Conservation (phyloP, 257 asterid genomes). For the Mitragyna speciosa region DNA sequence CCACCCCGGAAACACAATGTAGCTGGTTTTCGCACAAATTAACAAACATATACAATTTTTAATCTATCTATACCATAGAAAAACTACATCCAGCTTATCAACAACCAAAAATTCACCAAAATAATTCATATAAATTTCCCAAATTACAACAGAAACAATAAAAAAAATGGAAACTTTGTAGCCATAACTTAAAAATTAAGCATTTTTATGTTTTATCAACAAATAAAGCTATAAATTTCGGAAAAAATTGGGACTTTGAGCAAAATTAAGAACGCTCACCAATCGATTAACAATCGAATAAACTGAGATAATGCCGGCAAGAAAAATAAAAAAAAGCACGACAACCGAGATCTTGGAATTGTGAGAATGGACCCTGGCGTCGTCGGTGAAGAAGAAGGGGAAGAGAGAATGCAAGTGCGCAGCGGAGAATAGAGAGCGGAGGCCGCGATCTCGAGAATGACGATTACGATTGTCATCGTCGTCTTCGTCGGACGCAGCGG, state of each 20-base stretch:
- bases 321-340: slow-evolving; percentile 40
- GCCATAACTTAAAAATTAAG: not conserved
- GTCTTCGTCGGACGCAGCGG: slow-evolving; percentile 39
- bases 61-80: not conserved
- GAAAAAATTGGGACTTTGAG: not conserved
- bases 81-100: not conserved
- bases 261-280: slow-evolving; percentile 44
- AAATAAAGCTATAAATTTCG: not conserved
- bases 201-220: not conserved
- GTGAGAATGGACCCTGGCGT: slow-evolving; percentile 53
- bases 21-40: not conserved
- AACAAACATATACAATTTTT: not conserved
- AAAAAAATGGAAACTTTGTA: not conserved
- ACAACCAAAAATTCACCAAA: not conserved
- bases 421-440: slow-evolving; percentile 42
- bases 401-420: slow-evolving; percentile 41
- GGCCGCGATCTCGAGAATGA: slow-evolving; percentile 70
- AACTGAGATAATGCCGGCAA: slow-evolving; percentile 51
- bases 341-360: slow-evolving; percentile 62
- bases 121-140: not conserved
- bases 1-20: not conserved
- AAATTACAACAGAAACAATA: not conserved
- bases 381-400: slow-evolving; percentile 56
- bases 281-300: slow-evolving; percentile 57
- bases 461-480: slow-evolving; percentile 70